phyloP scores from a whole-genome alignment of 2,329 filamentous ascomycete species.

The Septoria linicola region DNA sequence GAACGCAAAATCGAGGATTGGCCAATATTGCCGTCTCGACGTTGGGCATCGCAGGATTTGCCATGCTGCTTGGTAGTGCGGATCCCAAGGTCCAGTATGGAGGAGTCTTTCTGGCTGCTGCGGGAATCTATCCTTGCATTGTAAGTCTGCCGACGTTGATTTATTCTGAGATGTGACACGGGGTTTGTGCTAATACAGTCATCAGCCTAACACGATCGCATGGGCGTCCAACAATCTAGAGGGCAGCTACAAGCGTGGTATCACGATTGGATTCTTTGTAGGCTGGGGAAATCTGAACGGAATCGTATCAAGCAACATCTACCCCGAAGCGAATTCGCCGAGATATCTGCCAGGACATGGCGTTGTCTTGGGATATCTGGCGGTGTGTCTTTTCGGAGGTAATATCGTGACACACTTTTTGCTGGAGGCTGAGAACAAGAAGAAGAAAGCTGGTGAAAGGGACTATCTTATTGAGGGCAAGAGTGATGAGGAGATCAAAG shows the following conservation, averaged over 20 bases:
- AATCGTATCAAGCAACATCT: constrained; percentile 76
- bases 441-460: constrained; percentile 62
- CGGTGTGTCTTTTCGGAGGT: constrained; percentile 67
- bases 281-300: constrained; percentile 91
- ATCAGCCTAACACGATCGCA: constrained; percentile 73
- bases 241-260: constrained; percentile 86
- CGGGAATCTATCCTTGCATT: constrained; percentile 71
- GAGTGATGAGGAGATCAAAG: constrained; percentile 16
- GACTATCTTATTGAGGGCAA: constrained; percentile 47
- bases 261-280: constrained; percentile 84
- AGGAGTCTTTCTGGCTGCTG: constrained; percentile 77
- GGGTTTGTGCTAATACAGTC: too few species aligned
- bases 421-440: constrained; percentile 67
- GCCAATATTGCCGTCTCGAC: constrained; percentile 74
- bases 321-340: constrained; percentile 41
- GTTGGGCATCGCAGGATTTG: constrained; percentile 73
- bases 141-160: too few species aligned
- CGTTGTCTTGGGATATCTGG: constrained; percentile 71
- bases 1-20: constrained; percentile 67
- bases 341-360: constrained; percentile 71
- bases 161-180: too few species aligned
- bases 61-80: constrained; percentile 68
- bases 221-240: constrained; percentile 89
- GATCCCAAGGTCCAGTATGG: constrained; percentile 72
- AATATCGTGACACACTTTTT: constrained; percentile 65